Conservation (phyloP, 805 yeast species). For the Yarrowia keelungensis region DNA sequence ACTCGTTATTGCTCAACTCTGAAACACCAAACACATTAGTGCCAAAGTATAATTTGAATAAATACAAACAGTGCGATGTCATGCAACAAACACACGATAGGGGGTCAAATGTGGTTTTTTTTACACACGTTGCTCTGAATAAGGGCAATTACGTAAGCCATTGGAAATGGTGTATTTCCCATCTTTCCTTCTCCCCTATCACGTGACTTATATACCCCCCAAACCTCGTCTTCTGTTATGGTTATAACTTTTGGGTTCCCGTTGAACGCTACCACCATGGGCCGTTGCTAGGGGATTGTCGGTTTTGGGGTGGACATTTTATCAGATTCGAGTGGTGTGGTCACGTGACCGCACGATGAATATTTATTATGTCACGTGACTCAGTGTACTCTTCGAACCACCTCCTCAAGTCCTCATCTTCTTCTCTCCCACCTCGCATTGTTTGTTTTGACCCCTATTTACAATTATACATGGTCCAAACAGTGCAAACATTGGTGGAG, state of each 20-base stretch:
- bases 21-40: conserved; percentile 7
- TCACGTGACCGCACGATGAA: not conserved
- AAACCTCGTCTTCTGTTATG: not conserved
- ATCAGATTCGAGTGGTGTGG: not conserved
- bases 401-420: too few species aligned
- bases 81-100: not conserved
- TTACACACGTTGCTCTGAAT: too few species aligned
- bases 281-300: conserved; percentile 16
- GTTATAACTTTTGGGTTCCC: conserved; percentile 9
- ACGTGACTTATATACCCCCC: too few species aligned
- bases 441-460: conserved; percentile 38
- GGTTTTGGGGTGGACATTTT: too few species aligned
- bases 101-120: not conserved
- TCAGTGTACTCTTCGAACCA: too few species aligned
- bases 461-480: conserved; percentile 22
- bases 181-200: too few species aligned
- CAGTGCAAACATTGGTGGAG: conserved; percentile 24
- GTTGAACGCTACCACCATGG: conserved; percentile 13
- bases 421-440: not conserved
- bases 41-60: not conserved
- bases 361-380: too few species aligned
- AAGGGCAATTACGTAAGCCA: not conserved
- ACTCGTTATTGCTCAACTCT: not conserved
- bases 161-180: too few species aligned
- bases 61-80: conserved; percentile 21